Conservation (phyloP, 2,329 filamentous ascomycete species). For the Neodidymelliopsis sp. region DNA sequence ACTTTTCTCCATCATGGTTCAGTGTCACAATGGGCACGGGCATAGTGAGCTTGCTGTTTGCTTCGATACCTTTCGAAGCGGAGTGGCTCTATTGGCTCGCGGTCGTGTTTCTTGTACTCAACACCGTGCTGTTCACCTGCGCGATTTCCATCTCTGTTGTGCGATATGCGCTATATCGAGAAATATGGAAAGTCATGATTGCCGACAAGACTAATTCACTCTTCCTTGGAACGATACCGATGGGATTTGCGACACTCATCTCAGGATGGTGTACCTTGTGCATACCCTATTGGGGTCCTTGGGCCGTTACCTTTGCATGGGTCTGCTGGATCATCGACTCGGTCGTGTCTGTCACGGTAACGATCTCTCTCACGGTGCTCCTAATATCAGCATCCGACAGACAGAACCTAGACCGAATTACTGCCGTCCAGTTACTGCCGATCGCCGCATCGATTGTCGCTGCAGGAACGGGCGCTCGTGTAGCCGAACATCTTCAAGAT, state of each 20-base stretch:
- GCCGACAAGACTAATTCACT: slow-evolving; percentile 70
- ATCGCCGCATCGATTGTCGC: slow-evolving; percentile 73
- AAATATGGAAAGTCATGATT: slow-evolving; percentile 71
- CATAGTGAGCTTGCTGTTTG: slow-evolving; percentile 69
- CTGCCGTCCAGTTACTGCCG: slow-evolving; percentile 70
- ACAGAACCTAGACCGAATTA: slow-evolving; percentile 58
- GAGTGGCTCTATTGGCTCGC: slow-evolving; percentile 66
- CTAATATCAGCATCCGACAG: slow-evolving; percentile 57
- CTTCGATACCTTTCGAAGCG: slow-evolving; percentile 67
- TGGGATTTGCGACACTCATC: slow-evolving; percentile 73
- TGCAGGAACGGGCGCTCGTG: slow-evolving; percentile 68
- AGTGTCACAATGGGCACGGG: slow-evolving; percentile 68
- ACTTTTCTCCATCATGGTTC: slow-evolving; percentile 51
- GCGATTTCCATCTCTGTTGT: slow-evolving; percentile 64
- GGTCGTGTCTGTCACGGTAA: slow-evolving; percentile 54
- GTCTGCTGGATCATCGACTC: slow-evolving; percentile 60
- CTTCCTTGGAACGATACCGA: slow-evolving; percentile 72
- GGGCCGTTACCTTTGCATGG: slow-evolving; percentile 59
- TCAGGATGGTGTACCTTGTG: slow-evolving; percentile 70
- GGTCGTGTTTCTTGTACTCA: slow-evolving; percentile 67
- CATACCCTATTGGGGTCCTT: slow-evolving; percentile 65
- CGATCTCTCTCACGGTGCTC: slow-evolving; percentile 58
- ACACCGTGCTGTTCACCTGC: slow-evolving; percentile 63
- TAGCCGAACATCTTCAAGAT: slow-evolving; percentile 67
- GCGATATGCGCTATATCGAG: slow-evolving; percentile 70